Evolutionary conservation across 306 rosid genomes (phyloP), one percentile per base, ranked within the genome.

Genomic region (Fagus crenata): DNA sequence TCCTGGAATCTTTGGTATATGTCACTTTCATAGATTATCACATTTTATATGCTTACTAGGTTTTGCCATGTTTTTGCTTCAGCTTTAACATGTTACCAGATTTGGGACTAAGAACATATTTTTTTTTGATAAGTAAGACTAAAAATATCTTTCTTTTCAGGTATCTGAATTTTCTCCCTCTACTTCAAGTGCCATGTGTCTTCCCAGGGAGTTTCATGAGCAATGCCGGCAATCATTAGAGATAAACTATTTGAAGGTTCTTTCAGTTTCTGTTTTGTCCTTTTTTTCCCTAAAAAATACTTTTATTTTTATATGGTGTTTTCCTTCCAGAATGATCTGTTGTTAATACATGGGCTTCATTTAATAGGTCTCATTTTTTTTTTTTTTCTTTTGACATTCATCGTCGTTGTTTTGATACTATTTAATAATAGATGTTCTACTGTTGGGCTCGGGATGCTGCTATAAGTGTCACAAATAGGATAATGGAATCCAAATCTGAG

Each of bases 201-300:
- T 95, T 90, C 97, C 98, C 2, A 88, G 92, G 87, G 98, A 95
- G 86, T 92, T 92, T 86, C 98, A 95, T 88, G 97, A 92, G 86
- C 93, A 88, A 77, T 95, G 98, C 82, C 86, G 91, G 84, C 92
- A 81, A 81, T 90, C 96, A 64, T 85, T 95, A 74, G 97, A 90
- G 88, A 80, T 58, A 77, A 89, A 89, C 71, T 86, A 89, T 81
- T 75, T 95, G 76, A 92, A 95, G 97, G 98, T 94, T 81, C 83
- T 83, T 80, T 77, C 9, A 37, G 18, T 69, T 80, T 81, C 35
- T 17, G 64, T 74, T 84, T 68, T 39, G 15, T 40, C 71, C 1
- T 41, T 58, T 77, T 41, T 15, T 58, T 58, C 31, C 3, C 15
- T 42, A 69, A 32, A 59, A 69, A 67, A 32, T 72, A 51, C 14